Conservation (phyloP, 192 early-diverging fungal species). For the Gigaspora rosea region DNA sequence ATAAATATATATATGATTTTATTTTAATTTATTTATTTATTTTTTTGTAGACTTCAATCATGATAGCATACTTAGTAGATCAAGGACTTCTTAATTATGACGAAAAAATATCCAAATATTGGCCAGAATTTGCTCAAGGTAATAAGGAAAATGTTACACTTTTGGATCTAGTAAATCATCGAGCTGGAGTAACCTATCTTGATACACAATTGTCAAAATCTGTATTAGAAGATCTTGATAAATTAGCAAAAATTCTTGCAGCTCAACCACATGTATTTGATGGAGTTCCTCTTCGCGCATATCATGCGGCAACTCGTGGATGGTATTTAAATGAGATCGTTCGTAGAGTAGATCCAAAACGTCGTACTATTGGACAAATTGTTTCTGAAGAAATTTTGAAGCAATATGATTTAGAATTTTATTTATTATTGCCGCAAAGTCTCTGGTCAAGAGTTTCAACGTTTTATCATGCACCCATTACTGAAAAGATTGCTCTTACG, state of each 20-base stretch:
- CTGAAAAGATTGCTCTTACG: too few species aligned
- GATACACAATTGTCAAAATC: slow-evolving; percentile 43
- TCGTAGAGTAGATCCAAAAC: slow-evolving; percentile 57
- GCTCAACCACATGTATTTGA: slow-evolving; percentile 65
- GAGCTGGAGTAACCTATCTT: slow-evolving; percentile 64
- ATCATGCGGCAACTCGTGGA: slow-evolving; percentile 66
- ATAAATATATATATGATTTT: neutral
- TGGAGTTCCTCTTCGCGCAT: slow-evolving; percentile 51
- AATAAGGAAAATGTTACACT: slow-evolving; percentile 71
- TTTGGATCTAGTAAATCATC: slow-evolving; percentile 60
- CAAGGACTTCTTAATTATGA: slow-evolving; percentile 54
- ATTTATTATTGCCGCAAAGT: slow-evolving; percentile 25
- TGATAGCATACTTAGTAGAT: slow-evolving; percentile 63
- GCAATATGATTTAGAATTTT: slow-evolving; percentile 59
- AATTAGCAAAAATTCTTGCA: slow-evolving; percentile 53
- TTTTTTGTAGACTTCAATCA: slow-evolving; percentile 43
- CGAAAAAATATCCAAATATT: slow-evolving; percentile 57
- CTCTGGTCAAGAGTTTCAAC: too few species aligned
- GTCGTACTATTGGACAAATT: slow-evolving; percentile 62
- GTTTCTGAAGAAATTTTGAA: slow-evolving; percentile 57
- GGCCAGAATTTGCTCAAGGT: slow-evolving; percentile 76
- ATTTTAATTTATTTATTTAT: too few species aligned
- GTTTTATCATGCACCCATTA: too few species aligned
- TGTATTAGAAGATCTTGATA: slow-evolving; percentile 52
- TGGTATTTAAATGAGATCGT: slow-evolving; percentile 77